Conservation (phyloP, 2,329 filamentous ascomycete species). For the Colletotrichum magnum region DNA sequence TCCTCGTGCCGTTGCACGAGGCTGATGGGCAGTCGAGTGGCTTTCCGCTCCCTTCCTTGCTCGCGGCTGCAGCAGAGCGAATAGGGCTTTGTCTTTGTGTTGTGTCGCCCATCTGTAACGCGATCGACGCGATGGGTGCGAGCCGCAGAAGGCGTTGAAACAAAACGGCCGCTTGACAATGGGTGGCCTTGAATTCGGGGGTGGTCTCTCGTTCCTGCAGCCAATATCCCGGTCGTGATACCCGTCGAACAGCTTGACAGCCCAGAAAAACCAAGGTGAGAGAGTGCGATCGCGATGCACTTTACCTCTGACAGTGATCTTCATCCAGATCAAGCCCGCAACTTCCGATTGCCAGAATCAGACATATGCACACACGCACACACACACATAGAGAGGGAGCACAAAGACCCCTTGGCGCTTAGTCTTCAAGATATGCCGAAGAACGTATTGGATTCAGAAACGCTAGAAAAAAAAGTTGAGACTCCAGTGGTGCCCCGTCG, state of each 20-base stretch:
- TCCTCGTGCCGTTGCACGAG: too few species aligned
- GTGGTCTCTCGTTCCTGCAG: too few species aligned
- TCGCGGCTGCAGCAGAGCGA: too few species aligned
- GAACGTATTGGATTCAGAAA: slow-evolving; percentile 29
- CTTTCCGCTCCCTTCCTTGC: too few species aligned
- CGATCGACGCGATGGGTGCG: too few species aligned
- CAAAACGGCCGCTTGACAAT: slow-evolving; percentile 22
- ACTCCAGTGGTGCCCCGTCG: neutral
- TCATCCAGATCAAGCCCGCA: slow-evolving; percentile 12
- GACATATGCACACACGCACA: neutral
- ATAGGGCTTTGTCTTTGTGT: too few species aligned
- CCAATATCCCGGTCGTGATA: neutral
- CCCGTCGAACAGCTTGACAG: neutral
- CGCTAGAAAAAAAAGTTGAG: neutral
- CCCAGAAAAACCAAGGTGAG: neutral
- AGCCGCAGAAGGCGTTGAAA: slow-evolving; percentile 11
- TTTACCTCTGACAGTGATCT: neutral
- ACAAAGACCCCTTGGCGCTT: neutral
- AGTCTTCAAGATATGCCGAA: slow-evolving; percentile 21
- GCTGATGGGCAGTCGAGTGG: too few species aligned
- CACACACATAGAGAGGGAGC: neutral
- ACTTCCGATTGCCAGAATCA: slow-evolving; percentile 19
- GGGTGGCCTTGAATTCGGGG: neutral
- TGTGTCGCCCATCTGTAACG: too few species aligned
- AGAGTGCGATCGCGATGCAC: slow-evolving; percentile 19